Evolutionary conservation across 148 eudicot species (phyloP), one percentile per base, ranked within the genome.

Genomic region (Silene latifolia): DNA sequence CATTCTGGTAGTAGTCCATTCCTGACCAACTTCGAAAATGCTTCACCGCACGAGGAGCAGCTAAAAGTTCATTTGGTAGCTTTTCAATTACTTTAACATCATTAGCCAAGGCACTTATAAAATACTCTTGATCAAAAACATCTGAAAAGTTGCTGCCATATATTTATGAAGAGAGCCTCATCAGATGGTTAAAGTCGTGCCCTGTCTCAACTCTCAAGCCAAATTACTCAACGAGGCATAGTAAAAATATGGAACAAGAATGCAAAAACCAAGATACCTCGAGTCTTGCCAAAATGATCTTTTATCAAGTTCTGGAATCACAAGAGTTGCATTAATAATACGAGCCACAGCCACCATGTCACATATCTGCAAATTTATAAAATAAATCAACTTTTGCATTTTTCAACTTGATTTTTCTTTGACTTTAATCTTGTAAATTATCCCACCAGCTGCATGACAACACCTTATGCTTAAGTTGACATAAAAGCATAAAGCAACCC

Each of bases 261-360:
- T 27, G 67, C 27, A n/a, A 54, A 72, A 51, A 72, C 32, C 11
- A 21, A 32, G 44, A 76, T 83, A 92, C 99, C 99, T 95, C 5
- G 97, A 81, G 75, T 95, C 99, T 66, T 83, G 92, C 99, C 99
- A 95, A 88, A 95, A 90, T 24, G 98, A 95, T 79, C 93, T 85
- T 81, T 95, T 95, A 82, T 95, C 99, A 60, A 95, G 97, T 82
- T 95, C 98, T 47, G 99, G 99, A 76, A 87, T 85, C 66, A 95
- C 97, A 66, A 95, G 97, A 67, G 98, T 95, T 17, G 99, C 99
- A 83, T 92, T 92, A 70, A 95, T 79, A 72, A 95, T 85, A 25
- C 88, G 91, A 65, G 99, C 97, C 67, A 95, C 98, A 72, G 98
- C 99, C 72, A 95, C 99, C 99, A 95, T 95, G 82, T 95, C 99